Percentiles rank a stretch among this genome's conserved stretches.
phyloP scores from a whole-genome alignment of 192 early-diverging fungal species.

The Rhizoclosmatium sp. region DNA sequence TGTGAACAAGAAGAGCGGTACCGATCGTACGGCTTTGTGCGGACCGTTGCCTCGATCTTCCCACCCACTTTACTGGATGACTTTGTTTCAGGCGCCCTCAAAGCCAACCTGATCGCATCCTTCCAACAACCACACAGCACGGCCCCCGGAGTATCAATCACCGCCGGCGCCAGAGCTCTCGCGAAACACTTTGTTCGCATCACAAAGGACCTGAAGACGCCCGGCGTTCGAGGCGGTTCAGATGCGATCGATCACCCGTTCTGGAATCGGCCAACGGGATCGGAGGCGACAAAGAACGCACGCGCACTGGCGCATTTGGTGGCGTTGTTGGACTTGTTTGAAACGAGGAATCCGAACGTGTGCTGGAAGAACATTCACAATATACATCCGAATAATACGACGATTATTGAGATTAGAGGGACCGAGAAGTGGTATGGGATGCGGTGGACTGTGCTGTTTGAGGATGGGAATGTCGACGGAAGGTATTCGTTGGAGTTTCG shows the following conservation, averaged over 20 bases:
- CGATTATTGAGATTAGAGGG: constrained; percentile 26
- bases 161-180: constrained; percentile 27
- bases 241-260: constrained; percentile 8
- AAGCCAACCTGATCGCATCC: not conserved
- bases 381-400: constrained; percentile 31
- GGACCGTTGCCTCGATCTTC: constrained; percentile 22
- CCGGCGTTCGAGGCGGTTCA: not conserved
- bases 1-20: not conserved
- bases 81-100: not conserved
- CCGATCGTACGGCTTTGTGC: constrained; percentile 3
- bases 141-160: not conserved
- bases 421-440: constrained; percentile 15
- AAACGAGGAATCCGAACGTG: not conserved
- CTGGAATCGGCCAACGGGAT: constrained; percentile 25
- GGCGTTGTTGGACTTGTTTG: constrained; percentile 7
- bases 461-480: constrained; percentile 7
- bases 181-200: constrained; percentile 31
- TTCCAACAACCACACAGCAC: not conserved
- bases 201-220: not conserved
- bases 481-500: constrained; percentile 26
- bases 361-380: constrained; percentile 35
- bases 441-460: constrained; percentile 28
- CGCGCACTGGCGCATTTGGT: constrained; percentile 16
- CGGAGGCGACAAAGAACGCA: constrained; percentile 17
- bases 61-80: not conserved